These are phyloP conservation scores for Colletotrichum limetticola DNA, from an alignment of 2,329 filamentous ascomycete genomes.

Conservation along the genomic window DNA sequence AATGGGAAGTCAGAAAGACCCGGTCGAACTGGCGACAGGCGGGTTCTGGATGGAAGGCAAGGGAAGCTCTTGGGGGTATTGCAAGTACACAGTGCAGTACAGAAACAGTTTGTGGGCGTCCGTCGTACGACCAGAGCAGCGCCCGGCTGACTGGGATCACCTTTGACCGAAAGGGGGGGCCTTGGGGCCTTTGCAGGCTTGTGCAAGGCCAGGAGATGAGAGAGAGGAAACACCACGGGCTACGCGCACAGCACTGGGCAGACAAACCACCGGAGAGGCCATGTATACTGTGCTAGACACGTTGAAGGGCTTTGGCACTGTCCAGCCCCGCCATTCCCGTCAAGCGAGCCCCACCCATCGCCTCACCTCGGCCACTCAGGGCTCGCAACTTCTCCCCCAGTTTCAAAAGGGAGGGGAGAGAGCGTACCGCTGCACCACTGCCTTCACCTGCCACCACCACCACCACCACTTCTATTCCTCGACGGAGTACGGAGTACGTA, in stretches of 20 bases:
- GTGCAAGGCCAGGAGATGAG: background rate
- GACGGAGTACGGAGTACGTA: too few species aligned
- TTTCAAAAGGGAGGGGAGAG: slow-evolving; percentile 31
- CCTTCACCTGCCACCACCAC: background rate
- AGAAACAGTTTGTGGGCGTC: background rate
- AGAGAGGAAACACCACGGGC: slow-evolving; percentile 9
- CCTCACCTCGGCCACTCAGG: slow-evolving; percentile 1
- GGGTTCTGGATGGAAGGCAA: slow-evolving; percentile 14
- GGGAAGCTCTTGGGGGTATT: slow-evolving; percentile 17
- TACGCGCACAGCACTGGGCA: background rate
- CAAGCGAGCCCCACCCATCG: slow-evolving; percentile 11
- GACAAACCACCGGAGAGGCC: background rate
- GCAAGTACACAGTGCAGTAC: background rate
- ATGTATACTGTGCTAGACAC: background rate
- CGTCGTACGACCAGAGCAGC: background rate
- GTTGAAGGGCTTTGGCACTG: background rate
- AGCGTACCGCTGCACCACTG: too few species aligned
- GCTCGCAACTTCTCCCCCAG: slow-evolving; percentile 18
- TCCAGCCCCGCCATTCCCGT: slow-evolving; percentile 5
- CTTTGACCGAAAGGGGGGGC: slow-evolving; percentile 14
- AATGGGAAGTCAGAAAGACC: too few species aligned
- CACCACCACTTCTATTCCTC: background rate
- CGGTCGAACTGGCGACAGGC: too few species aligned
- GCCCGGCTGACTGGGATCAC: slow-evolving; percentile 6
- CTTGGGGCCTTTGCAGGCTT: background rate